These are phyloP conservation scores for Coemansia pectinata DNA, from an alignment of 192 early-diverging fungal species.

Conservation along the genomic window DNA sequence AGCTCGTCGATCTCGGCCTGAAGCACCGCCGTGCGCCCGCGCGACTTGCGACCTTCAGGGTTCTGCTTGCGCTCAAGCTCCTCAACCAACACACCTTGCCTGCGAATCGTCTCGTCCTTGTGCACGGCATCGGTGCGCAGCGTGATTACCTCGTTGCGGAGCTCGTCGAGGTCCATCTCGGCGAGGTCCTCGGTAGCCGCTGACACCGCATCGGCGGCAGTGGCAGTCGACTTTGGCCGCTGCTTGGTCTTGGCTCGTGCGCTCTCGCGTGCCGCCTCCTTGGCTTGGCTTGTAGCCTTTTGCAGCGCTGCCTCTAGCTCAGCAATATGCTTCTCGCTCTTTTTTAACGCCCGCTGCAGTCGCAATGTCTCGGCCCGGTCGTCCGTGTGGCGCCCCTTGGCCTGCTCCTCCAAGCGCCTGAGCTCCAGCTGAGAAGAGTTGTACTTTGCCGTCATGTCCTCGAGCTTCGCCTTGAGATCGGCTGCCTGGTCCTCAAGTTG, in stretches of 20 bases:
- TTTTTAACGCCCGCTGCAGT: constrained; percentile 24
- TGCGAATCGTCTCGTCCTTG: constrained; percentile 48
- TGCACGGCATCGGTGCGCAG: constrained; percentile 47
- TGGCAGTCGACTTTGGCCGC: constrained; percentile 38
- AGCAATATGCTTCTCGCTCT: constrained; percentile 33
- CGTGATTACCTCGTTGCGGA: constrained; percentile 36
- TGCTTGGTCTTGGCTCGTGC: constrained; percentile 14
- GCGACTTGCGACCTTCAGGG: constrained; percentile 45
- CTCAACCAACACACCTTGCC: constrained; percentile 31
- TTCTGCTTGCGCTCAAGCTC: constrained; percentile 53
- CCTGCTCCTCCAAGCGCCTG: constrained; percentile 30
- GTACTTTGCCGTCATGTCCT: constrained; percentile 14
- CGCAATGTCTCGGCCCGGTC: constrained; percentile 22
- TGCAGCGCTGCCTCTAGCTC: constrained; percentile 35
- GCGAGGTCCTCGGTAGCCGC: constrained; percentile 45
- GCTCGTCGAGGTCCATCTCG: constrained; percentile 36
- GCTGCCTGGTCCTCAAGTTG: constrained; percentile 51
- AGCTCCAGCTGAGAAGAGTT: constrained; percentile 19
- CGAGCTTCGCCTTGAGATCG: constrained; percentile 36
- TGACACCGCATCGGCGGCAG: constrained; percentile 42
- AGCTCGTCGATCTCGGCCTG: constrained; percentile 46
- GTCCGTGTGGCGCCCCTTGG: constrained; percentile 28
- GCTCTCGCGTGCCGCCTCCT: constrained; percentile 20
- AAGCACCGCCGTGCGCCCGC: constrained; percentile 22
- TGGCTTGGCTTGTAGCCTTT: constrained; percentile 17